phyloP scores from a whole-genome alignment of 768 basidiomycete genomes.

The Suillus subluteus region DNA sequence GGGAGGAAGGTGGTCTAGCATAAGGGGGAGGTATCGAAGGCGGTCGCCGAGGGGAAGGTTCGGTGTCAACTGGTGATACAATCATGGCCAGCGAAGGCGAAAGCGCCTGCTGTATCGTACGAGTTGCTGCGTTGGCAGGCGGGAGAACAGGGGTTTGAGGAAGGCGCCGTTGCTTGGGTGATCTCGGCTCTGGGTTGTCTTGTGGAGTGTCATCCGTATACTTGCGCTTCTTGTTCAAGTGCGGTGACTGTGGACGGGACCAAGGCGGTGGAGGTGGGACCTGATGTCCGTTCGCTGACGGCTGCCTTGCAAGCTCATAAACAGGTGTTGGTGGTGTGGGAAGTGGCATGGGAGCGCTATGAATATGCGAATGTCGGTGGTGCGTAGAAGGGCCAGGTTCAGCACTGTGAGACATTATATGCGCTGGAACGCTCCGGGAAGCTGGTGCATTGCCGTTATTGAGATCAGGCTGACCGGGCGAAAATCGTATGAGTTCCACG shows the following conservation, averaged over 20 bases:
- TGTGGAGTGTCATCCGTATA: conserved; percentile 37
- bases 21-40: conserved; percentile 28
- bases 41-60: conserved; percentile 36
- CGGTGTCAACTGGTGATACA: conserved; percentile 36
- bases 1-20: conserved; percentile 19
- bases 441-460: conserved; percentile 20
- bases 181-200: conserved; percentile 25
- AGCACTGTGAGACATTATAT: conserved; percentile 24
- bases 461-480: conserved; percentile 35
- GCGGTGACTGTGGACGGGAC: conserved; percentile 28
- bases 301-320: conserved; percentile 34
- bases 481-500: conserved; percentile 65
- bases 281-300: conserved; percentile 37
- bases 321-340: conserved; percentile 39
- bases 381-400: conserved; percentile 35
- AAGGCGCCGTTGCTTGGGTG: conserved; percentile 38
- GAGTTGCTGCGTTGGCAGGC: conserved; percentile 27
- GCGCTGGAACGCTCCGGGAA: conserved; percentile 20
- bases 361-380: conserved; percentile 33
- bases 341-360: conserved; percentile 34
- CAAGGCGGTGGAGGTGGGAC: conserved; percentile 39
- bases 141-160: conserved; percentile 37
- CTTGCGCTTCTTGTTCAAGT: conserved; percentile 38
- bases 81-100: conserved; percentile 40
- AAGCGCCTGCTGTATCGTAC: conserved; percentile 38